Percentiles rank a stretch among this genome's conserved stretches.
Conservation (phyloP, 306 rosid genomes). For the Macrotyloma uniflorum region DNA sequence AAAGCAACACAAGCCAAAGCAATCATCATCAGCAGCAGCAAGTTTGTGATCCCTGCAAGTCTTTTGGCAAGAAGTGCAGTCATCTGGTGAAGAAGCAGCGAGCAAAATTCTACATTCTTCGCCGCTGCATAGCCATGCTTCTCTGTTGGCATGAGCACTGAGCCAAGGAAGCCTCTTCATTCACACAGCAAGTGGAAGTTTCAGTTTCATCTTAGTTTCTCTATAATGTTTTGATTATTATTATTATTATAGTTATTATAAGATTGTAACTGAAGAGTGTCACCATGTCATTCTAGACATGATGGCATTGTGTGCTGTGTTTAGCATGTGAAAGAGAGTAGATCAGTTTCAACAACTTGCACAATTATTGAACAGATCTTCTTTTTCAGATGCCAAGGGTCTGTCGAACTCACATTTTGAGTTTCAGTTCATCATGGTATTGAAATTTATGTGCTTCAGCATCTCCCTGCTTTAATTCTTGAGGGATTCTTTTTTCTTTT, state of each 20-base stretch:
- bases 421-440: not conserved
- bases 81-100: constrained; percentile 48
- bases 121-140: constrained; percentile 43
- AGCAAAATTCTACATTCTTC: constrained; percentile 44
- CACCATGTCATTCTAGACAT: constrained; percentile 20
- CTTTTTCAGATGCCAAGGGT: constrained; percentile 20
- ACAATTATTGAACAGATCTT: constrained; percentile 22
- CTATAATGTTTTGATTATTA: not conserved
- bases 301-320: constrained; percentile 26
- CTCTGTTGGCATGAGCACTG: constrained; percentile 42
- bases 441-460: constrained; percentile 16
- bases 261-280: constrained; percentile 26
- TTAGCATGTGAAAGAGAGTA: constrained; percentile 25
- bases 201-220: not conserved
- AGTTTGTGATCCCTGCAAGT: constrained; percentile 58
- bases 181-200: not conserved
- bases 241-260: not conserved
- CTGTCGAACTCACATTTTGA: constrained; percentile 17
- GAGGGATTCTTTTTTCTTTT: not conserved
- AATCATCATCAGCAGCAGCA: constrained; percentile 31
- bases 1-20: constrained; percentile 44
- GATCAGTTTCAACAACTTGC: constrained; percentile 28
- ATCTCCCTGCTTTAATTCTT: constrained; percentile 28
- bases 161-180: not conserved
- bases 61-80: constrained; percentile 71